A percentile compares a stretch with the other conserved stretches of the same genome.
Evolutionary conservation across 441 rosid genomes (phyloP).

Genomic region (Viola pubescens): DNA sequence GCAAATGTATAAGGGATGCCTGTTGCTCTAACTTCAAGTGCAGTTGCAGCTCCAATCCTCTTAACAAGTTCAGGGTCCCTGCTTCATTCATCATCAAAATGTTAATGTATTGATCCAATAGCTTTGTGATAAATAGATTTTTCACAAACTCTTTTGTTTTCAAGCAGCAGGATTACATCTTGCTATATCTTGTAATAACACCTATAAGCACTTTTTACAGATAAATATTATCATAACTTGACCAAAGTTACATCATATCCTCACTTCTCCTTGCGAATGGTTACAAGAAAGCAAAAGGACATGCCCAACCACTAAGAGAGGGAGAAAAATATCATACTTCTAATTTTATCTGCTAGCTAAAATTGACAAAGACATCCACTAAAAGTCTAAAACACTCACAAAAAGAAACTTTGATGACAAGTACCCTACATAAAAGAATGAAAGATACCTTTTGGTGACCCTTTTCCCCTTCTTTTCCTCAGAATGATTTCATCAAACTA

Average conservation of each 20-base stretch:
- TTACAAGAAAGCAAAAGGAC: neutral
- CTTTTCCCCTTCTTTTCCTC: too few species aligned
- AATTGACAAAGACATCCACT: too few species aligned
- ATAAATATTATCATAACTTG: neutral
- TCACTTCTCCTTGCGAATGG: neutral
- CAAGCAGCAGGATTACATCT: too few species aligned
- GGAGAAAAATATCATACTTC: neutral
- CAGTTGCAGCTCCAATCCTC: slow-evolving; percentile 63
- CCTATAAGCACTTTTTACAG: neutral
- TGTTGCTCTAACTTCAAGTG: slow-evolving; percentile 64
- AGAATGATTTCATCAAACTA: neutral
- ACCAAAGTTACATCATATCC: neutral
- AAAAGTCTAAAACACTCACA: too few species aligned
- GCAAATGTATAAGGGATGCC: slow-evolving; percentile 61
- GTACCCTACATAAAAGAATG: too few species aligned
- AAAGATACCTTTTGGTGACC: too few species aligned
- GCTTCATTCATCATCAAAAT: neutral
- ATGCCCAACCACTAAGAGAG: neutral
- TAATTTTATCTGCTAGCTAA: too few species aligned
- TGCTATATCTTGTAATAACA: too few species aligned
- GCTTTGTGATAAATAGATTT: too few species aligned
- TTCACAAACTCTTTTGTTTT: too few species aligned
- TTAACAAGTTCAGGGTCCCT: slow-evolving; percentile 53
- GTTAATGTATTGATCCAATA: too few species aligned
- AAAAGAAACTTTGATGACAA: too few species aligned